Conservation (phyloP, 2,329 filamentous ascomycete genomes). For the Beauveria sp. region DNA sequence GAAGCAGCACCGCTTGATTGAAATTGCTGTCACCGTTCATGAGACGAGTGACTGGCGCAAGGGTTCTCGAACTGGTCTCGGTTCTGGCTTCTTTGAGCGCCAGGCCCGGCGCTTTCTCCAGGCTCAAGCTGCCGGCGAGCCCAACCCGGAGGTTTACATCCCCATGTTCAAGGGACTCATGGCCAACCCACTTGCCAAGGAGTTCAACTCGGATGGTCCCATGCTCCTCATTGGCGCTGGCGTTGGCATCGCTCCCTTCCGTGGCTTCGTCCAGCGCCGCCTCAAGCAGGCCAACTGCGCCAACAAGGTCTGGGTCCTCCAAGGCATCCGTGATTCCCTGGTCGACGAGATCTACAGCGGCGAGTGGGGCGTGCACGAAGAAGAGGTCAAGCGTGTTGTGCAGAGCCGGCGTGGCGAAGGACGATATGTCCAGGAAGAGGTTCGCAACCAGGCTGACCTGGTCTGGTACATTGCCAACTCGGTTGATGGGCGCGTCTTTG, state of each 20-base stretch:
- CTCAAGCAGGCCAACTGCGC: slow-evolving; percentile 92
- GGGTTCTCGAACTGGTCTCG: slow-evolving; percentile 70
- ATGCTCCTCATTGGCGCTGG: slow-evolving; percentile 97
- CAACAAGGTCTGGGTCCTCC: slow-evolving; percentile 96
- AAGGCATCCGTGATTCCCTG: slow-evolving; percentile 87
- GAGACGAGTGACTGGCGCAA: slow-evolving; percentile 72
- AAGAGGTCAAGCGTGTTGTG: slow-evolving; percentile 75
- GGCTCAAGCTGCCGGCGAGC: slow-evolving; percentile 54
- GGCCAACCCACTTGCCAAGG: slow-evolving; percentile 87
- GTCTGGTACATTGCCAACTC: slow-evolving; percentile 98
- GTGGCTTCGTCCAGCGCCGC: slow-evolving; percentile 90
- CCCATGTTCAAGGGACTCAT: slow-evolving; percentile 99
- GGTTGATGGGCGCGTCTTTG: slow-evolving; percentile 91
- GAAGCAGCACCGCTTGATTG: slow-evolving; percentile 71
- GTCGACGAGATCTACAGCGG: slow-evolving; percentile 95
- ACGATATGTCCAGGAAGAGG: slow-evolving; percentile 94
- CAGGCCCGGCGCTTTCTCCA: slow-evolving; percentile 66
- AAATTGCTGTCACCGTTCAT: slow-evolving; percentile 95
- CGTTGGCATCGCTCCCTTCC: slow-evolving; percentile 94
- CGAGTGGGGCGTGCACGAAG: slow-evolving; percentile 90
- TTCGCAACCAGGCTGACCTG: slow-evolving; percentile 82
- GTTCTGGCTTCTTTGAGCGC: slow-evolving; percentile 88
- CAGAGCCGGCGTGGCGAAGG: slow-evolving; percentile 70
- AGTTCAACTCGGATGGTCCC: slow-evolving; percentile 88
- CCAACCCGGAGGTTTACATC: slow-evolving; percentile 58